Evolutionary conservation across 2,329 filamentous ascomycete species (phyloP), one percentile per base, ranked within the genome.

Genomic region (Alternaria infectoria): DNA sequence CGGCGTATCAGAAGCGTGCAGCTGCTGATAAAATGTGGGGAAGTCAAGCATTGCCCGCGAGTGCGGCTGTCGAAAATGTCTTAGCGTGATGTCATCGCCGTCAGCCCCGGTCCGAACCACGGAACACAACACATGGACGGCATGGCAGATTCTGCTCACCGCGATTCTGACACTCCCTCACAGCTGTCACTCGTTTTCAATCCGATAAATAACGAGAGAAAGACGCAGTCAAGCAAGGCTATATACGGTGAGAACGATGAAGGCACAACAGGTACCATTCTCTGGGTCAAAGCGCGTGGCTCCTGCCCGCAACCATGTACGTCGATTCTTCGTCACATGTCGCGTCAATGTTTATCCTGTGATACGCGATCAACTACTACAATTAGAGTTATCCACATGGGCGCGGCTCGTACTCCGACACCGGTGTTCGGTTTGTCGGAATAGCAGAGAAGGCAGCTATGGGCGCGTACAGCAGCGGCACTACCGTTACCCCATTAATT

Each of bases 21-120:
- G 44, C 30, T 61, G 54, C 45, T 56, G 61, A 46, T 43, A 56
- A 36, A 17, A 28, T 56, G 58, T 51, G 45, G 46, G 57, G 58
- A 47, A 30, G 50, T 46, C 45, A 46, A 51, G 57, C 32, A 19
- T 69, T 69, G 65, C 67, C 67, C 67, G 67, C 67, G 64, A 67
- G 64, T 55, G 49, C 36, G 65, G 62, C 65, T 65, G 57, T 50
- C 59, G 28, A 51, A 58, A 59, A 59, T 28, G 49, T 54, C 63
- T 64, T 61, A 61, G 59, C 52, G 46, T 71, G 70, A 72, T 63
- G 69, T 72, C 69, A 70, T 64, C 19, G 47, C 59, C 54, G 52
- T 66, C 57, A 63, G 30, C 67, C 63, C 60, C 54, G 59, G 61
- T 7, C 8, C 44, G 50, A 43, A 49, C 62, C 61, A 68, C 55